Evolutionary conservation across 352 stramenopile genomes (phyloP), one percentile per base, ranked within the genome.

Genomic region (Globisporangium iwayamae): DNA sequence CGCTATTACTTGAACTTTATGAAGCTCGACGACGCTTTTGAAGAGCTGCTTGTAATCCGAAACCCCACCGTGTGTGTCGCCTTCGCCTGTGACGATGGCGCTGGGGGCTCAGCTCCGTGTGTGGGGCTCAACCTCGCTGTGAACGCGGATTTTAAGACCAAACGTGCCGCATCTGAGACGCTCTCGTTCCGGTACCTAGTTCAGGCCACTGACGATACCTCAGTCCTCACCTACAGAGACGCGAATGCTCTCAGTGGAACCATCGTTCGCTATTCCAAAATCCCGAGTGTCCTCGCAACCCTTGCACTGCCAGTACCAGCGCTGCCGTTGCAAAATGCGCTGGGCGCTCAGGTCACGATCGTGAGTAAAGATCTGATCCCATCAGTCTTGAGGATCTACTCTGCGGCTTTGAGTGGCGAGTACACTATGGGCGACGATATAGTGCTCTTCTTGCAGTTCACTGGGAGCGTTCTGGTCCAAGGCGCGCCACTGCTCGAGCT

Each of bases 371-470:
- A 65, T 16, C 62, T 65, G 34, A 78, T 81, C 4, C 80, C 84
- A 2, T 68, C 65, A 0, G 63, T 93, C 2, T 48, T 62, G 13
- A 60, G 57, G 0, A 79, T 94, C 0, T 82, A 69, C 22, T 79
- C 81, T 0, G 66, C 77, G 7, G 86, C 67, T 0, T 13, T 55
- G 2, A 66, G 81, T 43, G 85, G 73, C 30, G 79, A 62, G 0
- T 96, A 96, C 63, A 82, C 75, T 20, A 71, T 68, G 14, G 84
- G 85, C 22, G 83, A 93, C 48, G 70, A 81, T 0, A 75, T 96
- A 28, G 61, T 85, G 25, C 51, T 94, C 10, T 63, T 79, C 1
- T 59, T 93, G 0, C 58, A 67, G 13, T 93, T 96, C 45, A 80
- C 78, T 0, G 55, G 66, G 1, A 62, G 56, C 0, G 84, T 96